Base-by-base conservation (phyloP, 495 filamentous ascomycete species). In the Rhypophila decipiens region DNA sequence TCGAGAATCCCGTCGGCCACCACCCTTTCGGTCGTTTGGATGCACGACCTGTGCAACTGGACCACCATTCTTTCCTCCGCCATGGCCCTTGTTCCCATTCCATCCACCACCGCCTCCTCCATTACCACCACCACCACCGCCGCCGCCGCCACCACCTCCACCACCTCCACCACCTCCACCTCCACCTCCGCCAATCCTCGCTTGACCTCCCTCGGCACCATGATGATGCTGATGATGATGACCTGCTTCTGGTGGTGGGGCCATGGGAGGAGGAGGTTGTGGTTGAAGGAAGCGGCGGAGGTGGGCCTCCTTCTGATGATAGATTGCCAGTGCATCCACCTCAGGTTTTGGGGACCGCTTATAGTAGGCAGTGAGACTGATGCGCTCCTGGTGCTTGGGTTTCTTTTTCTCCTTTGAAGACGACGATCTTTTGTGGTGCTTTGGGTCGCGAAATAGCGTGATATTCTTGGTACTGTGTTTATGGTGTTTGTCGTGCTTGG, bases 341-440 rank as follows among this genome's bases (percentile, higher is more conserved):
- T 56, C 57, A 3, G 49, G 47, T 22, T 46, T 49, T 3, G 65
- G 68, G 1, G 46, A 44, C 18, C 55, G 55, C 52, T 68, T 66
- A 48, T 64, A 71, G 38, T 68, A 71, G 4, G 61, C 62, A 5
- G 55, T 67, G 29, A 71, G 40, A 15, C 60, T 65, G 9, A 67
- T 50, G 2, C 58, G 40, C 40, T 71, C 61, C 13, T 52, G 7
- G 7, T 31, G 7, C 27, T 31, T 31, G 7, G 49, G 2, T 12
- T 20, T 5, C 8, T 9, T 15, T 4, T 38, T 35, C 5, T 44
- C 35, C 40, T 47, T 56, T 27, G 39, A n/a, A 13, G 22, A 17
- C 42, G 34, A 12, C 4, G n/a, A 17, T 2, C n/a, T 24, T 13
- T 17, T 43, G 2, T 13, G 24, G 3, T 18, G 34, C n/a, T 31